phyloP scores from a whole-genome alignment of 2,329 filamentous ascomycete genomes.

The Trichoderma sp. region DNA sequence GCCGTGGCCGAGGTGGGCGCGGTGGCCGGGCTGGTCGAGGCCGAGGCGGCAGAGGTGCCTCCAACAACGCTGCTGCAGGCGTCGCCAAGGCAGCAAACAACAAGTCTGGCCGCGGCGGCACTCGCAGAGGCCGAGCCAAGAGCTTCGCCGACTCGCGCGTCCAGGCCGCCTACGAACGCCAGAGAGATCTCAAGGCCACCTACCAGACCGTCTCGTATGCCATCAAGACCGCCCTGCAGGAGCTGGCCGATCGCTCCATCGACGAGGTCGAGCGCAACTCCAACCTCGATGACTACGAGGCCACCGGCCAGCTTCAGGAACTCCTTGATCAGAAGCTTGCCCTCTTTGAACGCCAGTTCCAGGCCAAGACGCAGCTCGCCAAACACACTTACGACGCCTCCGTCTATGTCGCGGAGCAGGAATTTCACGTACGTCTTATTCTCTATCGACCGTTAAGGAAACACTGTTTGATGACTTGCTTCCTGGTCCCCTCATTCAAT shows the following conservation, averaged over 20 bases:
- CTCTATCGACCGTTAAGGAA: constrained; percentile 27
- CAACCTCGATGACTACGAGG: constrained; percentile 55
- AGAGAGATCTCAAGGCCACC: constrained; percentile 66
- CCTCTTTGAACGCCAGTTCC: constrained; percentile 39
- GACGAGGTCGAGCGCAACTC: constrained; percentile 59
- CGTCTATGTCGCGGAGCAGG: constrained; percentile 41
- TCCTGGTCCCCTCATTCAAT: background rate
- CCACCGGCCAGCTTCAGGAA: constrained; percentile 53
- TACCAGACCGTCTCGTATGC: constrained; percentile 65
- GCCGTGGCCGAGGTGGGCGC: constrained; percentile 42
- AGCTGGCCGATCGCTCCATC: constrained; percentile 63
- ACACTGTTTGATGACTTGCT: background rate
- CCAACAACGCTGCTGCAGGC: constrained; percentile 37
- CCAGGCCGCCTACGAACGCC: constrained; percentile 63
- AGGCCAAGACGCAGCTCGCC: constrained; percentile 43
- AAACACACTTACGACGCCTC: constrained; percentile 44
- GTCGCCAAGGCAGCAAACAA: constrained; percentile 40
- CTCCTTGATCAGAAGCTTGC: constrained; percentile 39
- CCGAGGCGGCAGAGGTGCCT: constrained; percentile 35
- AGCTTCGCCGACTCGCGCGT: constrained; percentile 56
- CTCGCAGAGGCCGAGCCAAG: constrained; percentile 57
- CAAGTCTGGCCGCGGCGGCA: constrained; percentile 45
- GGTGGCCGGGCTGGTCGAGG: constrained; percentile 36
- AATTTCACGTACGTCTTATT: constrained; percentile 44
- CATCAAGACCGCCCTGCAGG: constrained; percentile 65